These are phyloP conservation scores for Kalanchoe fedtschenkoi DNA, from an alignment of 164 flowering plant genomes.

Conservation along the genomic window DNA sequence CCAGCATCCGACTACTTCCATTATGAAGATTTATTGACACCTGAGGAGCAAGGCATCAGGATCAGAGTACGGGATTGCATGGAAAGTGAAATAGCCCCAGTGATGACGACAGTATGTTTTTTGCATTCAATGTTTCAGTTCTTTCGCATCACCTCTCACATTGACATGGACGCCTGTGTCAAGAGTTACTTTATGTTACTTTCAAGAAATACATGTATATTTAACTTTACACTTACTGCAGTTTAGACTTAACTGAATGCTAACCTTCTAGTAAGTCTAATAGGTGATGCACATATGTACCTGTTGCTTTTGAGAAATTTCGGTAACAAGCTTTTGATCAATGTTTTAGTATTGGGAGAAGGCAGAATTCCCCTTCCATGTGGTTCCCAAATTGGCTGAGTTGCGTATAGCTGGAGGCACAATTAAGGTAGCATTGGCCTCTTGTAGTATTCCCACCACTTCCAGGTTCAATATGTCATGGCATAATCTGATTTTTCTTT, in stretches of 20 bases:
- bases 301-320: not conserved
- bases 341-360: conserved; percentile 87
- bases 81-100: conserved; percentile 89
- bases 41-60: conserved; percentile 58
- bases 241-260: not conserved
- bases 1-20: conserved; percentile 87
- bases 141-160: not conserved
- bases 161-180: not conserved
- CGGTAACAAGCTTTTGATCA: not conserved
- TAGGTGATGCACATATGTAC: not conserved
- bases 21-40: conserved; percentile 63
- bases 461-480: not conserved
- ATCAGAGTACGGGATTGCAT: conserved; percentile 50
- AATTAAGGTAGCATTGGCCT: conserved; percentile 50
- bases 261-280: not conserved
- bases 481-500: not conserved
- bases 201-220: not conserved
- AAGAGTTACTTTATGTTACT: not conserved
- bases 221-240: not conserved
- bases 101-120: conserved; percentile 56
- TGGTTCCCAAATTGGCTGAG: conserved; percentile 69
- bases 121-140: not conserved
- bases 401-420: conserved; percentile 75
- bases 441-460: not conserved
- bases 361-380: conserved; percentile 89